Evolutionary conservation across 495 filamentous ascomycete genomes (phyloP), one percentile per base, ranked within the genome.

Genomic region (Aspergillus homomorphus): DNA sequence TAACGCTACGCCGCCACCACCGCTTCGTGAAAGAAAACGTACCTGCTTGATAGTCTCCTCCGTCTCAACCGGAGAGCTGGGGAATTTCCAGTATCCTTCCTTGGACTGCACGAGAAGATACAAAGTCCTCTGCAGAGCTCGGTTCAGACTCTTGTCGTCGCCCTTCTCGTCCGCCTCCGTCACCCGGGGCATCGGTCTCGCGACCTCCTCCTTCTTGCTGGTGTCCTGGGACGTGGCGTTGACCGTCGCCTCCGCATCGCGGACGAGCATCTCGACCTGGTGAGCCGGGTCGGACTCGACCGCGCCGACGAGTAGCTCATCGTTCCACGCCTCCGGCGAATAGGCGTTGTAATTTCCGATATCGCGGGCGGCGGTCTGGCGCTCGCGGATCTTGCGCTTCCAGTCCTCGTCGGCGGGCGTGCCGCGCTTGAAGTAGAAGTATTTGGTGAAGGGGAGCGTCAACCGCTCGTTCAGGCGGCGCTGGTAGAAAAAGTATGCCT

Each of bases 401-500:
- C 91, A 98, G 73, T 96, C 94, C 22, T 88, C 77, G 63, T 96
- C 90, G 6, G 83, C 77, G 0, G 91, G 86, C 0, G 92, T 95
- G 64, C 88, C 91, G 61, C 86, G 87, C 80, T 95, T 96, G 87
- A 91, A 96, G 82, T 96, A 99, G 75, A 97, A 94, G 70, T 89
- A 91, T 53, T 88, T 84, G 18, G 87, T 89, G 77, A 99, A 99
- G 2, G 93, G 92, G 9, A 93, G 80, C 12, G 85, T 84, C 28
- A 96, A 80, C 12, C 94, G 91, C 77, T 99, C 94, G 73, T 99
- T 96, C 53, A 99, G 81, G 14, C 94, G 91, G 59, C 90, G 90
- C 76, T 99, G 94, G 78, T 99, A 99, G 71, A 98, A 90, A 79
- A 87, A 94, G 77, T 83, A 97, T 52, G 92, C 80, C 70, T 90